These are phyloP conservation scores for Colletotrichum godetiae DNA, from an alignment of 2,329 filamentous ascomycete species.

Conservation along the genomic window DNA sequence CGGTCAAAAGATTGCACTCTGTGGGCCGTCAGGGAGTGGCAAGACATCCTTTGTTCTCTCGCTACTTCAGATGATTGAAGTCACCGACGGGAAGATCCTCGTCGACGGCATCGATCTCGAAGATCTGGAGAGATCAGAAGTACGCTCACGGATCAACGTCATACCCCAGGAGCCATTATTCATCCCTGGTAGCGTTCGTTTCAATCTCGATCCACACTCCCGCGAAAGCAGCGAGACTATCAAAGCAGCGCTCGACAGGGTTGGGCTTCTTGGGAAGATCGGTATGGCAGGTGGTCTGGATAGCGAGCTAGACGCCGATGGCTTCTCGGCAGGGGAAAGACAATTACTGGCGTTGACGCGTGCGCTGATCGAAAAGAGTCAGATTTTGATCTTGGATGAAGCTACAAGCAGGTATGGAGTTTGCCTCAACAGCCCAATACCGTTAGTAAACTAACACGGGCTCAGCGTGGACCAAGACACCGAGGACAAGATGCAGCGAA, in stretches of 20 bases:
- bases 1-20: conserved; percentile 46
- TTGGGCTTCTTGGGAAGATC: conserved; percentile 56
- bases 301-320: conserved; percentile 43
- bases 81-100: conserved; percentile 52
- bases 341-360: conserved; percentile 62
- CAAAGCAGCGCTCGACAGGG: conserved; percentile 55
- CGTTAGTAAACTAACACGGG: neutral
- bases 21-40: conserved; percentile 48
- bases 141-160: conserved; percentile 50
- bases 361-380: conserved; percentile 49
- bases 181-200: conserved; percentile 58
- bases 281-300: conserved; percentile 51
- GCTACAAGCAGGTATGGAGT: conserved; percentile 21
- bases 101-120: conserved; percentile 56
- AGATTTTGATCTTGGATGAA: conserved; percentile 16
- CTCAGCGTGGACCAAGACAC: conserved; percentile 8
- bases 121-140: conserved; percentile 36
- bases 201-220: conserved; percentile 59
- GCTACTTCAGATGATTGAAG: conserved; percentile 59
- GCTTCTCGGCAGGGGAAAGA: conserved; percentile 55
- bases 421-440: neutral
- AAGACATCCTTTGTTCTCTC: conserved; percentile 52
- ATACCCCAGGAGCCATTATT: conserved; percentile 65
- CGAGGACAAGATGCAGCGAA: conserved; percentile 2
- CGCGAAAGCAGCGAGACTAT: conserved; percentile 54